Evolutionary conservation across 1,284 basidiomycete genomes (phyloP), one percentile per base, ranked within the genome.

Genomic region (Athelia psychrophila): DNA sequence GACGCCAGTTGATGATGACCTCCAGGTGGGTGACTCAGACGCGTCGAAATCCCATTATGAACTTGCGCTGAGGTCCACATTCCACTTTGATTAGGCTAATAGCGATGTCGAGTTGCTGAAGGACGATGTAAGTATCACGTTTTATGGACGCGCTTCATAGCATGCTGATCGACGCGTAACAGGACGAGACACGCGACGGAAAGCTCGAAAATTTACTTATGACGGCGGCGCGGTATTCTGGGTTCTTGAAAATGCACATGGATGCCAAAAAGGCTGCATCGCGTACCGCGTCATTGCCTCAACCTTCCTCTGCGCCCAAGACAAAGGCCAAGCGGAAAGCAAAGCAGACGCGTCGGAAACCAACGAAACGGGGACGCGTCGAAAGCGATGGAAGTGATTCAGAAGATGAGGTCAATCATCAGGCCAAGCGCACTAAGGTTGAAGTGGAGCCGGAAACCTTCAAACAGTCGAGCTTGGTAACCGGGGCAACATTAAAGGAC

Each of bases 401-500:
- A 2, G 66, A 68, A 3, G 56, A 55, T 16, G 59, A 54, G n/a
- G 57, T 27, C n/a, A 44, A 50, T 19, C 36, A 44, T 42, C n/a
- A 6, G 8, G 5, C 36, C 13, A 77, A 75, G 53, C 64, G 66
- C 27, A 58, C 60, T 50, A 75, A 69, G 50, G 52, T 54, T 16
- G 58, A 59, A 1, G 60, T 63, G 20, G 51, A 65, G 36, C 64
- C 67, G 16, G 62, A 61, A 33, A 51, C 72, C 18, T 84, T 86
- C 58, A 66, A 79, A 45, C 94, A 96, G 67, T 93, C 95, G 0
- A 72, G 76, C 1, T 72, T 95, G 15, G 75, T 98, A 42, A 95
- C 92, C 0, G 95, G 95, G 5, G 92, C 87, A 2, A 88, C 74
- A 48, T 69, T 98, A 57, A 91, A 94, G 61, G 82, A 90, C 45